These are phyloP conservation scores for Hymenoscyphus infarciens DNA, from an alignment of 2,329 filamentous ascomycete genomes.

Conservation along the genomic window DNA sequence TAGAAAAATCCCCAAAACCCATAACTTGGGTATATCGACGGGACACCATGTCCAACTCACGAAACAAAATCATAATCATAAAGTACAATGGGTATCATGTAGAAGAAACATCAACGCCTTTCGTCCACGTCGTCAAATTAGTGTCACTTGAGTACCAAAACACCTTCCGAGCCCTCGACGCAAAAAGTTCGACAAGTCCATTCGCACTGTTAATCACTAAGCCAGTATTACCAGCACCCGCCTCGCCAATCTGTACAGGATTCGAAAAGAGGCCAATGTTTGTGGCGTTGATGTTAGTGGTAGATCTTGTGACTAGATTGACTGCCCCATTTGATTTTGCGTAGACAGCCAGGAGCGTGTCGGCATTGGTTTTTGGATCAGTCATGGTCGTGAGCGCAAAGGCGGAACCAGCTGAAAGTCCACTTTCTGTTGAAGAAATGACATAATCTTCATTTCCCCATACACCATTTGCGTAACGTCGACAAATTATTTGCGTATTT, in stretches of 20 bases:
- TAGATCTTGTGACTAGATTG: constrained; percentile 12
- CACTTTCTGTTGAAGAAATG: constrained; percentile 15
- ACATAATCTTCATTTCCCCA: constrained; percentile 14
- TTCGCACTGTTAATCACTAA: constrained; percentile 11
- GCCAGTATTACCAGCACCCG: constrained; percentile 12
- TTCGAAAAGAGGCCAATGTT: constrained; percentile 11
- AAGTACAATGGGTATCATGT: not conserved
- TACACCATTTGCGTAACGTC: constrained; percentile 9
- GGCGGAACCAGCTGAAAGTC: constrained; percentile 6
- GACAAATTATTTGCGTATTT: constrained; percentile 11
- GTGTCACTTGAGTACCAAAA: constrained; percentile 7
- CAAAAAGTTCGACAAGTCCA: constrained; percentile 11
- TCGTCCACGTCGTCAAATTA: constrained; percentile 8
- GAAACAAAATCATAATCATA: not conserved
- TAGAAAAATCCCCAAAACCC: not conserved
- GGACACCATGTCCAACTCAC: not conserved
- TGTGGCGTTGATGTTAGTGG: constrained; percentile 3
- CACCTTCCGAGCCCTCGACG: constrained; percentile 9
- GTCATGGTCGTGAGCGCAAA: constrained; percentile 8
- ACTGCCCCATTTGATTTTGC: constrained; percentile 11
- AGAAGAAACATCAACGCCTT: constrained; percentile 1
- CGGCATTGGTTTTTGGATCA: constrained; percentile 6
- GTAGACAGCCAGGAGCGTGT: constrained; percentile 12
- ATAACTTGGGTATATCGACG: not conserved
- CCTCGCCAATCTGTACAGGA: not conserved